These are phyloP conservation scores for Stromatinia cepivora DNA, from an alignment of 2,329 filamentous ascomycete genomes.

Conservation along the genomic window DNA sequence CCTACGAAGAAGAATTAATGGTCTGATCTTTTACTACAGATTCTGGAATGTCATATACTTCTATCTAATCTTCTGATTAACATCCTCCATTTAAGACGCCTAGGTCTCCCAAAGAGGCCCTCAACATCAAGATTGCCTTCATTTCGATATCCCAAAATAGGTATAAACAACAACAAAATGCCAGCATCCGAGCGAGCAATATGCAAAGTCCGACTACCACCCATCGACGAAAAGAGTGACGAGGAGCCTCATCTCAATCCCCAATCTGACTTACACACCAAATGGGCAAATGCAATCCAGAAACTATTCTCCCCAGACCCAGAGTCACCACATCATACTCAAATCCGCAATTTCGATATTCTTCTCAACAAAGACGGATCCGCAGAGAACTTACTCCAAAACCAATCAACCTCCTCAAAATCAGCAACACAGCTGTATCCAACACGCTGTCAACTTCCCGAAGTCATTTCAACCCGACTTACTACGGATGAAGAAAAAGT, in stretches of 20 bases:
- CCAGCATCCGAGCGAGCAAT: not conserved
- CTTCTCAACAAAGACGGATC: not conserved
- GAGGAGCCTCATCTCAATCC: not conserved
- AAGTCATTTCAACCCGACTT: not conserved
- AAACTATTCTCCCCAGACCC: not conserved
- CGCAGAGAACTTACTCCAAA: not conserved
- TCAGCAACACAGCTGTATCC: not conserved
- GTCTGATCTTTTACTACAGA: not conserved
- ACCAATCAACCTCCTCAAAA: not conserved
- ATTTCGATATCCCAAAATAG: not conserved
- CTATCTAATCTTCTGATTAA: not conserved
- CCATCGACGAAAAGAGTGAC: not conserved
- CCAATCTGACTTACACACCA: not conserved
- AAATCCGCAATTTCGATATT: constrained; percentile 10
- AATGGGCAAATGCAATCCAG: constrained; percentile 9
- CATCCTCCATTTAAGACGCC: not conserved
- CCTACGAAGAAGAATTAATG: not conserved
- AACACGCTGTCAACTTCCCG: constrained; percentile 11
- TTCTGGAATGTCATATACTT: not conserved
- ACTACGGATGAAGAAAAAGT: not conserved
- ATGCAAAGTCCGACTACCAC: constrained; percentile 4
- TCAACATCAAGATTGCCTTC: no score
- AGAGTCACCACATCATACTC: not conserved
- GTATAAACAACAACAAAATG: not conserved
- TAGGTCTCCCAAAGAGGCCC: no score